Percentiles rank a stretch among this genome's conserved stretches.
Conservation (phyloP, 495 filamentous ascomycete species). For the Neurospora tetraspora region DNA sequence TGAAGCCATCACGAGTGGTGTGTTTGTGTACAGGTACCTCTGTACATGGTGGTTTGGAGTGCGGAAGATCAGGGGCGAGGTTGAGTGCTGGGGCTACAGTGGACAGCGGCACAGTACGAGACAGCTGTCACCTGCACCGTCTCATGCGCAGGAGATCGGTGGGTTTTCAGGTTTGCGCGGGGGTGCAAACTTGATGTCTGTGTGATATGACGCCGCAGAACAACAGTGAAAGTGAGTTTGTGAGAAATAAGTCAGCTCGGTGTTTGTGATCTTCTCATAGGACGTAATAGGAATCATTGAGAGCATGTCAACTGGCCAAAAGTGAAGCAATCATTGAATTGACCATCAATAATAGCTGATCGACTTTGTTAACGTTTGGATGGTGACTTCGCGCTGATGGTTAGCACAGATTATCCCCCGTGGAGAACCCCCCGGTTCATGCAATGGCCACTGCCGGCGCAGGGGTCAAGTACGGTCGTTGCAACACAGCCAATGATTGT, state of each 20-base stretch:
- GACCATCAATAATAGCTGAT: neutral
- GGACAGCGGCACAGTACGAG: neutral
- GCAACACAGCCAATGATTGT: neutral
- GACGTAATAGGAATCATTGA: neutral
- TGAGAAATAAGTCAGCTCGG: neutral
- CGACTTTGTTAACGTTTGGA: slow-evolving; percentile 7
- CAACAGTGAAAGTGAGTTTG: neutral
- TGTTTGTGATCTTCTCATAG: neutral
- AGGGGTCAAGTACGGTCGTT: neutral
- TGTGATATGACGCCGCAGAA: neutral
- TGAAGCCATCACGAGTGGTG: neutral
- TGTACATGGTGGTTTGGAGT: neutral
- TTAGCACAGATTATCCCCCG: slow-evolving; percentile 12
- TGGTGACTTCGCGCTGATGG: neutral
- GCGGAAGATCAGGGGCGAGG: neutral
- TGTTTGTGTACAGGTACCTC: neutral
- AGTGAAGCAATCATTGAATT: neutral
- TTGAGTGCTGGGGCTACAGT: neutral
- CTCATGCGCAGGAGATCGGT: neutral
- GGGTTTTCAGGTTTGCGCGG: neutral
- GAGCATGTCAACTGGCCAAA: neutral
- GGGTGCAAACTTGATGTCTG: neutral
- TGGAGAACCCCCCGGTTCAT: neutral
- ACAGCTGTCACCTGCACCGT: neutral
- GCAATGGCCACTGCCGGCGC: neutral